Evolutionary conservation across 345 rosid species (phyloP), one percentile per base, ranked within the genome.

Genomic region (Eucalyptus marginata): DNA sequence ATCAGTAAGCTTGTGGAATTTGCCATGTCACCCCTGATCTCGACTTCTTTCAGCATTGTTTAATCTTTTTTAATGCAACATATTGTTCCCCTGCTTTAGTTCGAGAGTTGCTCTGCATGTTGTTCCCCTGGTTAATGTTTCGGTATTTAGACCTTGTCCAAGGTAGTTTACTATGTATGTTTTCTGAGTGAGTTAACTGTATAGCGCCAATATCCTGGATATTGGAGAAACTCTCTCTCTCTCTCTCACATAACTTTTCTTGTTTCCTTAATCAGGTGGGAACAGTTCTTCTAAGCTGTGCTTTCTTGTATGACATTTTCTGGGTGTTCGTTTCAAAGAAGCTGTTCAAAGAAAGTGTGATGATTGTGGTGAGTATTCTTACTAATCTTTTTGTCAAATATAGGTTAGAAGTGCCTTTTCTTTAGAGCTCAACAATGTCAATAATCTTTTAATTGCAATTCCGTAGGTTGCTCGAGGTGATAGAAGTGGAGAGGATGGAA

Each of bases 321-420:
- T 98, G 99, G 99, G 99, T 98, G 90, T 98, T 97, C 66, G 91
- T 97, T 90, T 98, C 99, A 46, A 98, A 96, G 96, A 96, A 94
- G 94, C 87, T 96, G 94, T 98, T 97, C 94, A 94, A 96, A 43
- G 98, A 98, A 94, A 98, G 99, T 56, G 99, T 98, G 87, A 98
- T 98, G 99, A 98, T 98, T 91, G 99, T 96, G 91, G 99, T 97
- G 93, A 94, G 97, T 94, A 89, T 88, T 87, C 83, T 24, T 80
- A 83, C 52, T 89, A 33, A 46, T 80, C 49, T 85, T 71, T 86
- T 51, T 31, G 49, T 88, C 79, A 15, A 50, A 89, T 58, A 20
- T 31, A 40, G 88, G 25, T 49, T 71, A 15, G 16, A 47, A 24
- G 46, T 81, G n/a, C 56, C 22, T 64, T 52, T 62, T 62, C 62